Percentiles rank a stretch among this genome's conserved stretches.
Conservation (phyloP, 2,329 filamentous ascomycete genomes). For the Pseudopyrenochaeta lycopersici region DNA sequence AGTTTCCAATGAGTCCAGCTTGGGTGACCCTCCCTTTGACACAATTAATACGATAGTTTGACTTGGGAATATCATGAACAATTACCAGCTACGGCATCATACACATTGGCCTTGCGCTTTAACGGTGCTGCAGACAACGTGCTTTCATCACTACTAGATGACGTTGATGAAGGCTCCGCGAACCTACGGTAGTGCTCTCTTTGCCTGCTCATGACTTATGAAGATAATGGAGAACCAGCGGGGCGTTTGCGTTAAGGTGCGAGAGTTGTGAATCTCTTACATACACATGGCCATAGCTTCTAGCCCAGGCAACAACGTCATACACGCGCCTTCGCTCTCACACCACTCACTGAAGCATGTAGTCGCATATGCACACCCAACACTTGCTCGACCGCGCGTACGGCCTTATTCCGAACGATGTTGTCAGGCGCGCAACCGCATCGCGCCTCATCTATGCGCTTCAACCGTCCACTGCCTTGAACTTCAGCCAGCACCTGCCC, state of each 20-base stretch:
- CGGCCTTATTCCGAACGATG: slow-evolving; percentile 67
- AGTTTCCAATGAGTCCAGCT: slow-evolving; percentile 53
- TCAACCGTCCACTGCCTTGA: slow-evolving; percentile 68
- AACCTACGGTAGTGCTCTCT: slow-evolving; percentile 6
- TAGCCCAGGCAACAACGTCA: slow-evolving; percentile 24
- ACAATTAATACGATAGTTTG: not conserved
- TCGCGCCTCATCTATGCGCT: slow-evolving; percentile 74
- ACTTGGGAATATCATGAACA: too few species aligned
- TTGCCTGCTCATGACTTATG: slow-evolving; percentile 9
- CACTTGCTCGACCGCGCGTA: slow-evolving; percentile 79
- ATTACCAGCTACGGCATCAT: slow-evolving; percentile 76
- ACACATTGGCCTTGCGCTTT: slow-evolving; percentile 65
- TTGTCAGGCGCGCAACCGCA: slow-evolving; percentile 72
- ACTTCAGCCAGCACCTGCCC: slow-evolving; percentile 72
- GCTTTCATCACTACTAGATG: slow-evolving; percentile 17
- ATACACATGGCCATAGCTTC: slow-evolving; percentile 20
- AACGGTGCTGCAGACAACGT: slow-evolving; percentile 8
- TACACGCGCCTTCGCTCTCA: slow-evolving; percentile 9
- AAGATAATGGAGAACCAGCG: too few species aligned
- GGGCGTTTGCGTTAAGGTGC: too few species aligned
- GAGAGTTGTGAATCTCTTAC: slow-evolving; percentile 14
- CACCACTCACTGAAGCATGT: slow-evolving; percentile 41
- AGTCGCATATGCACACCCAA: slow-evolving; percentile 53
- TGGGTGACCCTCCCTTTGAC: slow-evolving; percentile 21
- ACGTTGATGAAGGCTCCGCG: slow-evolving; percentile 14